These are phyloP conservation scores for Fragaria vesca DNA, from an alignment of 306 rosid species.

Conservation along the genomic window DNA sequence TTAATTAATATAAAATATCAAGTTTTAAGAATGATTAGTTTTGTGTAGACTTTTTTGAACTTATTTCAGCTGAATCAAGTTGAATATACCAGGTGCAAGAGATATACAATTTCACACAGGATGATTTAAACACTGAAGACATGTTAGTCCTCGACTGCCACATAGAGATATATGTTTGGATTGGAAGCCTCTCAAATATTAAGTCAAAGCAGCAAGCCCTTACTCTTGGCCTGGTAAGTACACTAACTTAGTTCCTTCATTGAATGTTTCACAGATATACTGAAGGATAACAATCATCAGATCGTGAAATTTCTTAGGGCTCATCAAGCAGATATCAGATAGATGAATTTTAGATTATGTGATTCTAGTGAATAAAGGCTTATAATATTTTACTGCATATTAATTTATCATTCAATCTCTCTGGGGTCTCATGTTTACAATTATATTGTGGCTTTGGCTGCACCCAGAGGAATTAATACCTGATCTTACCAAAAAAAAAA, in stretches of 20 bases:
- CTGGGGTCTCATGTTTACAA: neutral
- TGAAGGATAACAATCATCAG: neutral
- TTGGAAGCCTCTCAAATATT: conserved; percentile 71
- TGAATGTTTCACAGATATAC: neutral
- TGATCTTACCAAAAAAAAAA: neutral
- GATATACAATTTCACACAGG: conserved; percentile 87
- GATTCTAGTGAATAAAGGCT: neutral
- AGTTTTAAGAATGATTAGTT: neutral
- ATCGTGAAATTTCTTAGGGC: too few relatives aligned
- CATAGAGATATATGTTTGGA: conserved; percentile 85
- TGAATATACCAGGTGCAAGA: conserved; percentile 75
- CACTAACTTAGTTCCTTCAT: neutral
- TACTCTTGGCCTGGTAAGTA: conserved; percentile 65
- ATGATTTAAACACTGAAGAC: conserved; percentile 89
- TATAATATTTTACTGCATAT: neutral
- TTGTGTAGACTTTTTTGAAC: neutral
- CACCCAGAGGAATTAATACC: neutral
- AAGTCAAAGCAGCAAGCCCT: conserved; percentile 84
- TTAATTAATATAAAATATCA: neutral
- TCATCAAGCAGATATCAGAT: too few relatives aligned
- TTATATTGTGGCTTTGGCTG: neutral
- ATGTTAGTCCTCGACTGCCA: conserved; percentile 79
- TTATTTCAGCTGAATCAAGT: conserved; percentile 15
- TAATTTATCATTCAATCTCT: neutral
- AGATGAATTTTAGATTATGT: neutral